Percentiles rank a stretch among this genome's conserved stretches.
Conservation (phyloP, 148 eudicot genomes). For the Pharnaceum exiguum region DNA sequence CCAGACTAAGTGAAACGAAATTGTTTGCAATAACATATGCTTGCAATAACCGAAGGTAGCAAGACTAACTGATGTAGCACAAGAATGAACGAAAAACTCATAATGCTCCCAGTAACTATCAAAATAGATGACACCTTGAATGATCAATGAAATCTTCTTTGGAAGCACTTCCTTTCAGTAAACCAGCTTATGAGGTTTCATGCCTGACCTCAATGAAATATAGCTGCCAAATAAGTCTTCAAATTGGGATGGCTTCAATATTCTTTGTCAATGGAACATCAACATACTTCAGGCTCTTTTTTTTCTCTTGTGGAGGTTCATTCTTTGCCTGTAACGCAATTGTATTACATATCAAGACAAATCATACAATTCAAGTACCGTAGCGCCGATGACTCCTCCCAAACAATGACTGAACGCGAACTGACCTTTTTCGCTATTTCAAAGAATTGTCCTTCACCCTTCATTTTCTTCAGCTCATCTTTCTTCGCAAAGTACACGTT, state of each 20-base stretch:
- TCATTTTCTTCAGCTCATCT: conserved; percentile 51
- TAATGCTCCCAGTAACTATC: too few relatives aligned
- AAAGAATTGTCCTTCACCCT: conserved; percentile 55
- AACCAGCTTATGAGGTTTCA: conserved; percentile 67
- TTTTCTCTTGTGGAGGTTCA: conserved; percentile 56
- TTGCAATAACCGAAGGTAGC: too few relatives aligned
- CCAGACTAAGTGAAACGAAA: too few relatives aligned
- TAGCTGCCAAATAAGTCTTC: conserved; percentile 49
- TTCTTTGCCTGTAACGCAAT: conserved; percentile 35
- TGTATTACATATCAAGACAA: neutral
- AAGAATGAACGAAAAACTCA: too few relatives aligned
- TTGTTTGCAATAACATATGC: too few relatives aligned
- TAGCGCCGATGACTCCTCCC: neutral
- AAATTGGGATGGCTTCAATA: conserved; percentile 45
- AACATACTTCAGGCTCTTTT: conserved; percentile 50
- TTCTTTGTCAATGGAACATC: conserved; percentile 38
- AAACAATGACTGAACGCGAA: neutral
- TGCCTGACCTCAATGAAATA: conserved; percentile 50
- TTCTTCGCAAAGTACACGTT: conserved; percentile 55
- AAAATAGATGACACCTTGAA: too few relatives aligned
- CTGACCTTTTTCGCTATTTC: conserved; percentile 62
- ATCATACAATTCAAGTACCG: neutral
- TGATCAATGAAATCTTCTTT: too few relatives aligned
- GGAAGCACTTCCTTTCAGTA: conserved; percentile 28
- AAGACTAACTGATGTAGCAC: too few relatives aligned